Conservation (phyloP, 2,329 filamentous ascomycete genomes). For the Cladosporium sp. region DNA sequence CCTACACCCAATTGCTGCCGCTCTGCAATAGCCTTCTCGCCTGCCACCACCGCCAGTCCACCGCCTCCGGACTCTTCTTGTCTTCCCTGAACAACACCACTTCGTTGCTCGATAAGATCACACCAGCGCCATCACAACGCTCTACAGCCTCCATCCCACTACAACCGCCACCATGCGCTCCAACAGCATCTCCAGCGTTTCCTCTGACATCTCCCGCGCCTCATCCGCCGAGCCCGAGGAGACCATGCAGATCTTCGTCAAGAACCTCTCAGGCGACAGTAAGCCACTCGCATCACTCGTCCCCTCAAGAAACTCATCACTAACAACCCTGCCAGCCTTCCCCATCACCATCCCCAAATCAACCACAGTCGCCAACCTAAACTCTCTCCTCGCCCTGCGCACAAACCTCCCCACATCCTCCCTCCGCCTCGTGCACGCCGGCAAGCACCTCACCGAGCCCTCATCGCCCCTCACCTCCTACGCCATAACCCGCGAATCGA, state of each 20-base stretch:
- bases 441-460: constrained; percentile 49
- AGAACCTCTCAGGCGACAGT: constrained; percentile 56
- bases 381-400: constrained; percentile 54
- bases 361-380: constrained; percentile 53
- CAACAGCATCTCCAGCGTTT: constrained; percentile 41
- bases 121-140: background rate
- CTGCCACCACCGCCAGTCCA: background rate
- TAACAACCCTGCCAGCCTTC: constrained; percentile 44
- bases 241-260: constrained; percentile 60
- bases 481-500: constrained; percentile 47
- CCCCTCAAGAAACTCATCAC: constrained; percentile 3
- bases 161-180: constrained; percentile 34
- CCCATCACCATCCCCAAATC: constrained; percentile 51
- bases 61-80: background rate
- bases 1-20: constrained; percentile 7
- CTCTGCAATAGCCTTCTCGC: background rate
- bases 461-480: constrained; percentile 43
- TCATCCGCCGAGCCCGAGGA: constrained; percentile 43
- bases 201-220: constrained; percentile 35
- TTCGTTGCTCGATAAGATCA: background rate
- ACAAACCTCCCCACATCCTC: constrained; percentile 49
- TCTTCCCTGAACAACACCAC: background rate
- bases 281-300: constrained; percentile 30
- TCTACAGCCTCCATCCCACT: background rate
- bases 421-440: constrained; percentile 55